Conservation (phyloP, 345 rosid species). For the Lumnitzera littorea region DNA sequence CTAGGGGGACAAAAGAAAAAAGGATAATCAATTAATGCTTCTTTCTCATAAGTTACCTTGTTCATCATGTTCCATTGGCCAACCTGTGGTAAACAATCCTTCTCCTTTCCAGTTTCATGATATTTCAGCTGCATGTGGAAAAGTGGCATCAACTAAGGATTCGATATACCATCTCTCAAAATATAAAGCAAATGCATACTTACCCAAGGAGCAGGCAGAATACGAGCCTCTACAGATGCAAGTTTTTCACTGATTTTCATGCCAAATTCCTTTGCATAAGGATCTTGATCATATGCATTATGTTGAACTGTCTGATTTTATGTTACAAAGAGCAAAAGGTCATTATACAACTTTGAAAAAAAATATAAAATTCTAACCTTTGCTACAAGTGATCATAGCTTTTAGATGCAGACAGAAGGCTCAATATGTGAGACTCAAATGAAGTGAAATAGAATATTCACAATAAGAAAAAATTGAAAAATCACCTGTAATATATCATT, state of each 20-base stretch:
- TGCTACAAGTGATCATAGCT: background rate
- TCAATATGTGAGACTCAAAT: background rate
- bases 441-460: background rate
- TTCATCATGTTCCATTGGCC: slow-evolving; percentile 99
- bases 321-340: no score
- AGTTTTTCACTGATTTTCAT: slow-evolving; percentile 83
- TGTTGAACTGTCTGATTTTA: slow-evolving; percentile 67
- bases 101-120: slow-evolving; percentile 96
- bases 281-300: slow-evolving; percentile 88
- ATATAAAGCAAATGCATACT: slow-evolving; percentile 1
- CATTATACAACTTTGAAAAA: background rate
- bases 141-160: slow-evolving; percentile 3
- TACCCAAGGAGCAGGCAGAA: slow-evolving; percentile 99
- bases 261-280: slow-evolving; percentile 94
- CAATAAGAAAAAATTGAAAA: background rate
- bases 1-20: no score
- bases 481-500: slow-evolving; percentile 68
- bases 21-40: background rate
- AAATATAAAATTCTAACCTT: background rate
- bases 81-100: slow-evolving; percentile 94
- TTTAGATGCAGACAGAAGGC: no score
- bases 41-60: slow-evolving; percentile 39
- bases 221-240: slow-evolving; percentile 96
- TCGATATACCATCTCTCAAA: background rate
- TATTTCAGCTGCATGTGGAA: slow-evolving; percentile 72